These are phyloP conservation scores for Isoetes taiwanensis DNA, from an alignment of 75 land plant genomes.

Conservation along the genomic window DNA sequence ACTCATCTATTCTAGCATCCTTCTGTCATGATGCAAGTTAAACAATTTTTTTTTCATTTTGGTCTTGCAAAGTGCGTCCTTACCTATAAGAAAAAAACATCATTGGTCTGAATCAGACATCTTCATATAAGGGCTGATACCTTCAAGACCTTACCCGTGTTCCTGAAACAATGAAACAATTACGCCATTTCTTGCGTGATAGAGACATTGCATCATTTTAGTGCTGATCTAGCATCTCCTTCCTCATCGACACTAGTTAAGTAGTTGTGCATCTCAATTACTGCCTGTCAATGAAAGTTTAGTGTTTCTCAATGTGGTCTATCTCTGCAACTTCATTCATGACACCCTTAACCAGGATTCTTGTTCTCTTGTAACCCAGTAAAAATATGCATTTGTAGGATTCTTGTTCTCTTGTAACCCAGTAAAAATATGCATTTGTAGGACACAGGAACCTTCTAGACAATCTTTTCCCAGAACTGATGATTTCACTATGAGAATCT, in stretches of 20 bases:
- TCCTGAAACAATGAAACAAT: slow-evolving; percentile 62
- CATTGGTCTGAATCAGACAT: no score
- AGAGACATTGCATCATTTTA: slow-evolving; percentile 60
- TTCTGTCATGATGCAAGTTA: no score
- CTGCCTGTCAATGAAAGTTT: slow-evolving; percentile 25
- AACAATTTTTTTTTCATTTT: slow-evolving; percentile 67
- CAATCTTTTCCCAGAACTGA: no score
- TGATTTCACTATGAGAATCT: no score
- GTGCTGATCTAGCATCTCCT: slow-evolving; percentile 58
- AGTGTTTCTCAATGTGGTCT: slow-evolving; percentile 42
- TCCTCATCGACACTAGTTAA: slow-evolving; percentile 69
- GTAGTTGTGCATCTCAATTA: slow-evolving; percentile 64
- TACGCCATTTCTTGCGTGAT: slow-evolving; percentile 58
- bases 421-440: no score
- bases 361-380: slow-evolving; percentile 69
- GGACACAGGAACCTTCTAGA: neutral
- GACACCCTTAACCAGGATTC: slow-evolving; percentile 73
- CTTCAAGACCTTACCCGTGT: slow-evolving; percentile 62
- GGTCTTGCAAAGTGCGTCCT: slow-evolving; percentile 81
- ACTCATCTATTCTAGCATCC: no score
- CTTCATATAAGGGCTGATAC: no score
- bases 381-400: slow-evolving; percentile 58
- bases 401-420: no score
- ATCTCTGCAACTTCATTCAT: slow-evolving; percentile 72
- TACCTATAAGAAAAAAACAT: no score